A percentile compares a stretch with the other conserved stretches of the same genome.
Evolutionary conservation across 2,329 filamentous ascomycete genomes (phyloP).

Genomic region (Corynespora cassiicola): DNA sequence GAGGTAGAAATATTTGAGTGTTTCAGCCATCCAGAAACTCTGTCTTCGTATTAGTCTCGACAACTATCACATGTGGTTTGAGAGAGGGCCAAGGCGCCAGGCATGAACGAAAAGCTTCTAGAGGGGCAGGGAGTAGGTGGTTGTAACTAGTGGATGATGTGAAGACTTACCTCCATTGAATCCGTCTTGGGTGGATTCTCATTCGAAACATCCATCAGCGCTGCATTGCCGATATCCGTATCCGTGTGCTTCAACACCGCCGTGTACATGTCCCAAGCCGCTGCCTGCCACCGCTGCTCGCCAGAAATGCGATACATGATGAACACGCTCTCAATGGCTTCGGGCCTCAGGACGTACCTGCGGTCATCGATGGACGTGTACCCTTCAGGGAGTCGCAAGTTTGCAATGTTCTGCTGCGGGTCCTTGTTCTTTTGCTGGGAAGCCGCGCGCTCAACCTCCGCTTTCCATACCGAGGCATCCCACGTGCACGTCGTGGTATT

Average conservation of each 20-base stretch:
- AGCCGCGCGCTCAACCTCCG: slow-evolving; percentile 39
- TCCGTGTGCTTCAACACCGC: slow-evolving; percentile 50
- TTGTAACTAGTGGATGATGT: not conserved
- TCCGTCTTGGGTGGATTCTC: slow-evolving; percentile 47
- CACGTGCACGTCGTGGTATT: slow-evolving; percentile 54
- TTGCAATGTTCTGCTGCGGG: slow-evolving; percentile 43
- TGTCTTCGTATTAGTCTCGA: slow-evolving; percentile 23
- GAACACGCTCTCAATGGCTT: slow-evolving; percentile 69
- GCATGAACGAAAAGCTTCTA: not conserved
- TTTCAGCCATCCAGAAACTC: slow-evolving; percentile 59
- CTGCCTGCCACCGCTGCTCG: slow-evolving; percentile 53
- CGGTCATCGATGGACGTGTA: slow-evolving; percentile 53
- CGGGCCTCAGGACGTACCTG: slow-evolving; percentile 58
- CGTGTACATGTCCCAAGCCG: slow-evolving; percentile 59
- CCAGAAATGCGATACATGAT: slow-evolving; percentile 67
- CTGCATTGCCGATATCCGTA: slow-evolving; percentile 55
- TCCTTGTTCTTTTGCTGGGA: slow-evolving; percentile 33
- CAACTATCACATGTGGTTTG: not conserved
- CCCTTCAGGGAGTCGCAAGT: slow-evolving; percentile 49
- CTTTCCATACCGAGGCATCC: slow-evolving; percentile 60
- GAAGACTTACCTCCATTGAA: slow-evolving; percentile 50
- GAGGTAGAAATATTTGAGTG: slow-evolving; percentile 58
- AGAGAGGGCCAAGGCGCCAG: not conserved
- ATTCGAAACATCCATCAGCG: slow-evolving; percentile 50
- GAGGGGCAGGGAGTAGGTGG: too few species aligned